Conservation (phyloP, 768 basidiomycete species). For the Hydnomerulius pinastri region DNA sequence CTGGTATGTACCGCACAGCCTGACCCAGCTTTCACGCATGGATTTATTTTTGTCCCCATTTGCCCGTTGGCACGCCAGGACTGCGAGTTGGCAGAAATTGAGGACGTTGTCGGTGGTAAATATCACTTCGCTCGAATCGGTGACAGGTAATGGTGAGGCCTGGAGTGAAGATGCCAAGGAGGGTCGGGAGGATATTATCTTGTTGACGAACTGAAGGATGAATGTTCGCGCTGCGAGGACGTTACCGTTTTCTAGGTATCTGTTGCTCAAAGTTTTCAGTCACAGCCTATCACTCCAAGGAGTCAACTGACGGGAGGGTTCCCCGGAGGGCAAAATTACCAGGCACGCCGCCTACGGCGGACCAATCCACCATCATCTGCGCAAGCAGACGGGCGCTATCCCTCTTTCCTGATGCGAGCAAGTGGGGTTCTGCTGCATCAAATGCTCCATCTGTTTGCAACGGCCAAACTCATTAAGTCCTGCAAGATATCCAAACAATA, state of each 20-base stretch:
- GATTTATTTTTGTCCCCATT: constrained; percentile 77
- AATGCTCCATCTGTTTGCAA: constrained; percentile 65
- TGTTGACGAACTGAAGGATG: constrained; percentile 74
- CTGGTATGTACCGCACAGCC: constrained; percentile 83
- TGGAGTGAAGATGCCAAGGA: constrained; percentile 42
- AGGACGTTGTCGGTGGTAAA: constrained; percentile 75
- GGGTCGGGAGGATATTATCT: constrained; percentile 52
- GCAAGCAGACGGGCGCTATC: constrained; percentile 88
- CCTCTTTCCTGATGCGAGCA: constrained; percentile 83
- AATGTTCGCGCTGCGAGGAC: constrained; percentile 95
- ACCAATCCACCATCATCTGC: constrained; percentile 86
- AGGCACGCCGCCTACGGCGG: constrained; percentile 46
- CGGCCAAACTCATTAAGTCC: constrained; percentile 1
- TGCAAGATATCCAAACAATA: not conserved
- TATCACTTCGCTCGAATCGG: constrained; percentile 57
- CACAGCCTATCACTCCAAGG: not conserved
- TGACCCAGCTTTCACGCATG: constrained; percentile 81
- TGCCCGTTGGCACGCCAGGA: constrained; percentile 85
- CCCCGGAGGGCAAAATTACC: constrained; percentile 86
- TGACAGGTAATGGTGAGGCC: constrained; percentile 46
- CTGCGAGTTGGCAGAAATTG: constrained; percentile 90
- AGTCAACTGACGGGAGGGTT: constrained; percentile 65
- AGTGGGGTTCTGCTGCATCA: constrained; percentile 75
- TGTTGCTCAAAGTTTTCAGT: constrained; percentile 28
- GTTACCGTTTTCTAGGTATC: constrained; percentile 82